A percentile compares a stretch with the other conserved stretches of the same genome.
Evolutionary conservation across 2,329 filamentous ascomycete species (phyloP).

Genomic region (Fusarium irregulare): DNA sequence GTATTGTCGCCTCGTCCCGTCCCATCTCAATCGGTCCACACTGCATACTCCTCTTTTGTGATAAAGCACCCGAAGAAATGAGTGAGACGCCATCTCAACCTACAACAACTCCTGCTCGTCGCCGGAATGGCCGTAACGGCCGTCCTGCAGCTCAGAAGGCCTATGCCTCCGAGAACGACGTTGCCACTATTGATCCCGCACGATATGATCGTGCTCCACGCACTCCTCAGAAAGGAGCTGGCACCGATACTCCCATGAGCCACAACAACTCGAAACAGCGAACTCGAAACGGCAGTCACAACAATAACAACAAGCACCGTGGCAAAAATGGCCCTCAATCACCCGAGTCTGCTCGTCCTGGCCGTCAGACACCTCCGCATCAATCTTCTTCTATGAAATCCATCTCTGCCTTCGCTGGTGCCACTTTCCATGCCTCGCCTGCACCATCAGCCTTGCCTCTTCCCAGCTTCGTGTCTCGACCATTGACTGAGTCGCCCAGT

Average conservation of each 20-base stretch:
- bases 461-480: slow-evolving; percentile 85
- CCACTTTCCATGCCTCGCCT: slow-evolving; percentile 94
- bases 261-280: slow-evolving; percentile 47
- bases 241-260: slow-evolving; percentile 51
- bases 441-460: slow-evolving; percentile 90
- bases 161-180: slow-evolving; percentile 71
- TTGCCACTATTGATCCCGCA: slow-evolving; percentile 47
- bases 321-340: slow-evolving; percentile 52
- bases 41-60: slow-evolving; percentile 1
- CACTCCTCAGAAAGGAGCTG: slow-evolving; percentile 60
- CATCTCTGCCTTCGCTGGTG: slow-evolving; percentile 81
- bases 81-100: slow-evolving; percentile 49
- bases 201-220: slow-evolving; percentile 52
- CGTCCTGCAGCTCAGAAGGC: slow-evolving; percentile 60
- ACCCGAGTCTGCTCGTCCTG: slow-evolving; percentile 55
- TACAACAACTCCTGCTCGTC: slow-evolving; percentile 52
- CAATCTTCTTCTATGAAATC: slow-evolving; percentile 59
- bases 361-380: slow-evolving; percentile 56
- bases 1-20: not conserved
- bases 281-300: slow-evolving; percentile 39
- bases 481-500: slow-evolving; percentile 72
- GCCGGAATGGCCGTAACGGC: slow-evolving; percentile 55
- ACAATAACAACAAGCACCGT: slow-evolving; percentile 44
- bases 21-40: slow-evolving; percentile 12
- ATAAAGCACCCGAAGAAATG: slow-evolving; percentile 44